These are phyloP conservation scores for Syzygium oleosum DNA, from an alignment of 345 rosid species.

Conservation along the genomic window DNA sequence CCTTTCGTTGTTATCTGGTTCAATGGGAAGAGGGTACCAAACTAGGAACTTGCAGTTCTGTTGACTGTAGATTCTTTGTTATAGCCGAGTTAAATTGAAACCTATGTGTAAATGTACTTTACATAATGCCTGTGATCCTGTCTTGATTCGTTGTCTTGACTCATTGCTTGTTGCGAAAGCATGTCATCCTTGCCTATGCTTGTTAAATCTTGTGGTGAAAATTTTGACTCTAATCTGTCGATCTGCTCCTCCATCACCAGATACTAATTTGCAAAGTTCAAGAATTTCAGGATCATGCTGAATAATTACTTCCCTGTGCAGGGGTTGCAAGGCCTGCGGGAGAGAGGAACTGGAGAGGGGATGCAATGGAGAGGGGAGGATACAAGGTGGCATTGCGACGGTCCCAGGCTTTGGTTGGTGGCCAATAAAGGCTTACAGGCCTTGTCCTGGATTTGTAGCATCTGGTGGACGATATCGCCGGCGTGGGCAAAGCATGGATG, in stretches of 20 bases:
- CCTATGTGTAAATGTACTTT: background rate
- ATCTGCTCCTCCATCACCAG: background rate
- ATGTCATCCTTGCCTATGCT: background rate
- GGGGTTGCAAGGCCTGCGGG: conserved; percentile 83
- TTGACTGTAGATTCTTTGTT: background rate
- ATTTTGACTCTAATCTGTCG: background rate
- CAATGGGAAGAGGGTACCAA: background rate
- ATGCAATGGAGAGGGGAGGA: conserved; percentile 89
- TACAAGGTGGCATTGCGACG: conserved; percentile 95
- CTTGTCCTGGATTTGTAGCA: conserved; percentile 82
- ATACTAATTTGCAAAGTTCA: background rate
- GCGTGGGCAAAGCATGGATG: conserved; percentile 91
- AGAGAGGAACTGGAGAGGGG: conserved; percentile 71
- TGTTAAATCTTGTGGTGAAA: background rate
- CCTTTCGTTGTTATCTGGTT: background rate
- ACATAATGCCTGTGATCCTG: background rate
- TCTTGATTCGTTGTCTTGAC: background rate
- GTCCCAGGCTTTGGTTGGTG: conserved; percentile 98
- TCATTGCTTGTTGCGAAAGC: background rate
- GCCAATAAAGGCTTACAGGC: conserved; percentile 96
- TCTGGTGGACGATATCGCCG: conserved; percentile 79
- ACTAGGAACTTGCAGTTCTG: background rate
- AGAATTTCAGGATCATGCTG: background rate
- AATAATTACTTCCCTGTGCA: conserved; percentile 5
- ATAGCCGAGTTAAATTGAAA: background rate